A percentile compares a stretch with the other conserved stretches of the same genome.
These are phyloP conservation scores for Aeminium ludgeri DNA, from an alignment of 495 filamentous ascomycete species.

Conservation along the genomic window DNA sequence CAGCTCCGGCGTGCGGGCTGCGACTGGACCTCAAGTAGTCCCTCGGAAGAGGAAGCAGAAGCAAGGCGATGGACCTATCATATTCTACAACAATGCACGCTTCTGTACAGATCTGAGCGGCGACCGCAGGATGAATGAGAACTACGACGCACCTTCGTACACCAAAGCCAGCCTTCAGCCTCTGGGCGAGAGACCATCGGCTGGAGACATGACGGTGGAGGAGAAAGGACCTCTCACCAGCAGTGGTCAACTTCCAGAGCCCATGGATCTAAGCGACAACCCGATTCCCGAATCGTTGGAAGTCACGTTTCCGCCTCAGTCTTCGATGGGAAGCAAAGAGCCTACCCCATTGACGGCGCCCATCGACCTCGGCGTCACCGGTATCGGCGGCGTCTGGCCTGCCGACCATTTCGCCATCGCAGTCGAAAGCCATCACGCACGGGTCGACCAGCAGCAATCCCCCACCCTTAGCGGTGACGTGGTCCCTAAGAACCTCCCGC, in stretches of 20 bases:
- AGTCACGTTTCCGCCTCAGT: slow-evolving; percentile 4
- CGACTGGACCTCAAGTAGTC: slow-evolving; percentile 27
- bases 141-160: slow-evolving; percentile 8
- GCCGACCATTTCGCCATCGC: slow-evolving; percentile 49
- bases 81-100: slow-evolving; percentile 56
- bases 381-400: slow-evolving; percentile 46
- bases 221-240: slow-evolving; percentile 10
- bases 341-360: slow-evolving; percentile 3
- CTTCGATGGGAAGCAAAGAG: not conserved
- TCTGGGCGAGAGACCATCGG: not conserved
- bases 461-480: slow-evolving; percentile 4
- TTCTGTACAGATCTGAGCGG: slow-evolving; percentile 66
- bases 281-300: slow-evolving; percentile 10
- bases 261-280: slow-evolving; percentile 14
- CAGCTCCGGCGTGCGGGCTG: slow-evolving; percentile 18
- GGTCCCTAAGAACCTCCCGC: slow-evolving; percentile 10
- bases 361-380: slow-evolving; percentile 40
- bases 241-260: slow-evolving; percentile 10
- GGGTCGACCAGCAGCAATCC: slow-evolving; percentile 1
- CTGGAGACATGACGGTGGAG: not conserved
- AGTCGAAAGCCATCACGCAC: slow-evolving; percentile 33
- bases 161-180: not conserved
- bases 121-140: slow-evolving; percentile 27
- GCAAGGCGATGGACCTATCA: slow-evolving; percentile 51
- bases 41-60: slow-evolving; percentile 22